Percentiles rank a stretch among this genome's conserved stretches.
Evolutionary conservation across 306 rosid species (phyloP).

Genomic region (Fragaria vesca): DNA sequence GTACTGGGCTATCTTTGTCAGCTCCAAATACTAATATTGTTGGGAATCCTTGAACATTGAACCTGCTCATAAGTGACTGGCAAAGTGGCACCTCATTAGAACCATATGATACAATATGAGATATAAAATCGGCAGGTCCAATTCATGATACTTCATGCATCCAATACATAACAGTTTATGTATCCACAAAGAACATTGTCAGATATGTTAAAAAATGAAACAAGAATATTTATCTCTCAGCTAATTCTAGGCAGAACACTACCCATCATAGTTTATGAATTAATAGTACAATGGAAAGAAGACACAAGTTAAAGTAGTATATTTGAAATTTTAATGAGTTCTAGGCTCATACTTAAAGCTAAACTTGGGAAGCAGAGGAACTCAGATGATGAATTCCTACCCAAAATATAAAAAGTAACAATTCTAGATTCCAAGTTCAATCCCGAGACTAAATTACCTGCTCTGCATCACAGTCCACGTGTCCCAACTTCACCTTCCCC

Average conservation of each 20-base stretch:
- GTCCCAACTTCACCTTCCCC: slow-evolving; percentile 95
- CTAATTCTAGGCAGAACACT: not conserved
- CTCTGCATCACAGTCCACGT: slow-evolving; percentile 94
- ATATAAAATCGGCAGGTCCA: not conserved
- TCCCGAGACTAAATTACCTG: slow-evolving; percentile 48
- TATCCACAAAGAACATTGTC: not conserved
- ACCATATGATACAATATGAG: not conserved
- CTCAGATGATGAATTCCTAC: not conserved
- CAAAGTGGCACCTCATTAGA: slow-evolving; percentile 38
- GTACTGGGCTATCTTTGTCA: slow-evolving; percentile 83
- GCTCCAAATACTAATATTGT: slow-evolving; percentile 94
- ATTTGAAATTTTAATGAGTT: not conserved
- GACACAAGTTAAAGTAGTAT: not conserved
- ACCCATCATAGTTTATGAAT: not conserved
- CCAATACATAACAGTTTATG: not conserved
- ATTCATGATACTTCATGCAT: not conserved
- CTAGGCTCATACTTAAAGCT: not conserved
- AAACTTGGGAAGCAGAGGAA: not conserved
- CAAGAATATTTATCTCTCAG: not conserved
- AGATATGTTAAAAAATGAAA: not conserved
- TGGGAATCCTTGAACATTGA: slow-evolving; percentile 94
- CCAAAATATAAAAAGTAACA: not conserved
- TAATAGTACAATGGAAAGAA: not conserved
- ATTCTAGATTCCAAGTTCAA: not conserved
- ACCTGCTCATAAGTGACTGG: slow-evolving; percentile 98